Evolutionary conservation across 169 alveolate genomes (phyloP).

Genomic region (Plasmodium gaboni): DNA sequence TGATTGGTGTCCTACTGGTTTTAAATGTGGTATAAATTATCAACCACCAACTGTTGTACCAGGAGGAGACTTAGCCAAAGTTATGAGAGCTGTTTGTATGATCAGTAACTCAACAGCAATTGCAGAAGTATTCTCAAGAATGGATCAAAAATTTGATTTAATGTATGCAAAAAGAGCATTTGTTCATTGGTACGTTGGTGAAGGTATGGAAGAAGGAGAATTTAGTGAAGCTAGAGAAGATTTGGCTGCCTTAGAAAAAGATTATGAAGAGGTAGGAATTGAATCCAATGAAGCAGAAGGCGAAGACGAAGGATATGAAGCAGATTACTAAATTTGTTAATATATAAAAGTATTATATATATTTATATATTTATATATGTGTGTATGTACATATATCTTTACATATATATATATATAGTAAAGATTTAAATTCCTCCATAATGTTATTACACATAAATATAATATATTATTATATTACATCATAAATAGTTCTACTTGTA

Average conservation of each 20-base stretch:
- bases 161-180: slow-evolving; percentile 99
- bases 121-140: slow-evolving; percentile 98
- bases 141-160: slow-evolving; percentile 98
- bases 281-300: slow-evolving; percentile 86
- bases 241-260: slow-evolving; percentile 98
- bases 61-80: slow-evolving; percentile 99
- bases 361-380: slow-evolving; percentile 22
- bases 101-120: slow-evolving; percentile 98
- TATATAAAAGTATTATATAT: slow-evolving; percentile 10
- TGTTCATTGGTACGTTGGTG: slow-evolving; percentile 99
- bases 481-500: neutral
- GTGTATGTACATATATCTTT: slow-evolving; percentile 10
- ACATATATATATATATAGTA: neutral
- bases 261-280: slow-evolving; percentile 97
- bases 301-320: slow-evolving; percentile 77
- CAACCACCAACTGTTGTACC: slow-evolving; percentile 99
- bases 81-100: slow-evolving; percentile 99
- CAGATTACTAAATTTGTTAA: slow-evolving; percentile 30
- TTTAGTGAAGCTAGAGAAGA: slow-evolving; percentile 99
- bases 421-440: neutral
- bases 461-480: neutral
- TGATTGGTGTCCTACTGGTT: slow-evolving; percentile 99
- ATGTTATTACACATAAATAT: neutral
- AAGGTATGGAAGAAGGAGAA: slow-evolving; percentile 99
- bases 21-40: slow-evolving; percentile 99